Evolutionary conservation across 208 protist genomes (phyloP).

Genomic region (Porcisia deanei): DNA sequence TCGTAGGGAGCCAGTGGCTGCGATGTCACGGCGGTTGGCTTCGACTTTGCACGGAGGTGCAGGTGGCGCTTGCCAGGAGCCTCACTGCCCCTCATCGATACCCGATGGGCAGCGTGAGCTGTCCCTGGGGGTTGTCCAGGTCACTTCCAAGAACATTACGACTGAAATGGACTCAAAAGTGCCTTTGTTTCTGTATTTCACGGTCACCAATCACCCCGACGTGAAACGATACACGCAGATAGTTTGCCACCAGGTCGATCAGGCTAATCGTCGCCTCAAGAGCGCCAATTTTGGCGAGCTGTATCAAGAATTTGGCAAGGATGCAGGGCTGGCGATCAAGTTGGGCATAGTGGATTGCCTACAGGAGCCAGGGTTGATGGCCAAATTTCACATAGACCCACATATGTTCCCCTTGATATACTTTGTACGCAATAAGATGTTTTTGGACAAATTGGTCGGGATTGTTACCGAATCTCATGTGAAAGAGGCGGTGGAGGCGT

Average conservation of each 20-base stretch:
- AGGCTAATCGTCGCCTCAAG: constrained; percentile 59
- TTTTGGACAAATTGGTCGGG: constrained; percentile 72
- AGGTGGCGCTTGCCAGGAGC: neutral
- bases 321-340: constrained; percentile 82
- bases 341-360: constrained; percentile 81
- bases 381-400: constrained; percentile 73
- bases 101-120: neutral
- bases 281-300: constrained; percentile 45
- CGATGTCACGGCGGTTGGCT: constrained; percentile 8
- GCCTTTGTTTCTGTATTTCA: constrained; percentile 85
- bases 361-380: constrained; percentile 55
- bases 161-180: constrained; percentile 74
- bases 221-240: constrained; percentile 67
- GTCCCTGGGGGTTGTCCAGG: constrained; percentile 59
- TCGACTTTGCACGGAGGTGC: neutral
- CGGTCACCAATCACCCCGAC: constrained; percentile 72
- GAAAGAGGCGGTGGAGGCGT: constrained; percentile 86
- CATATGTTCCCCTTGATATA: constrained; percentile 87
- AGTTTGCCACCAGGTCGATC: constrained; percentile 69
- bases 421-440: constrained; percentile 73
- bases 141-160: constrained; percentile 72
- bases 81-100: neutral
- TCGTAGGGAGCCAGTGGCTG: neutral
- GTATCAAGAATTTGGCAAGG: constrained; percentile 80
- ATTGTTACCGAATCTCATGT: constrained; percentile 85